Evolutionary conservation across 352 stramenopile species (phyloP), one percentile per base, ranked within the genome.

Genomic region (Pythium grandisporangium): DNA sequence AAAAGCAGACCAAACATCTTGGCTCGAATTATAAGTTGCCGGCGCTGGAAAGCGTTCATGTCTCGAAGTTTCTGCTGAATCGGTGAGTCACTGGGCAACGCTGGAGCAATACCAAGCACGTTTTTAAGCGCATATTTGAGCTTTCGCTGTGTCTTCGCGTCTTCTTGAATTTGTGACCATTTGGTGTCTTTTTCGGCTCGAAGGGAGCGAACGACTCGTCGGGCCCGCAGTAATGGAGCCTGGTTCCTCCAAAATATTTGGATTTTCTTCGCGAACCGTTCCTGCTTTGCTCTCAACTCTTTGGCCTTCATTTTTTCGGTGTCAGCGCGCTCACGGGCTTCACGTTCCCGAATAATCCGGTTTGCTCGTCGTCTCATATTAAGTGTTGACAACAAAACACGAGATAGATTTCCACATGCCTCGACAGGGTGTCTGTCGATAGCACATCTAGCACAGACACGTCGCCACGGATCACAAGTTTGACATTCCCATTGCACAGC

Each of bases 1-100:
- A 74, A 21, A 0, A 87, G 40, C 6, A 87, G 41, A 1, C 73
- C 70, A 35, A 84, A 84, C 32, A 71, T 58, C 5, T 69, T 35
- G 3, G 68, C 73, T 16, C 70, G 66, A 26, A 75, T 67, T 25
- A 40, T 34, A 6, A 87, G 45, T 37, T 74, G 64, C 2, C 68
- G 66, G 11, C 68, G 56, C 23, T 70, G 63, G 5, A 79, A 21
- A 1, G 48, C 49, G 42, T 77, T 66, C 55, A 87, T 70, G 21
- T 60, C 59, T 22, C 68, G 68, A 22, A 87, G 50, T 32, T 53
- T 51, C 21, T 51, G 45, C 34, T 66, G 38, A 1, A 68, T 63
- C 2, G 24, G 37, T 0, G 70, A 65, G 43, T 87, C 73, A 1
- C 52, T 78, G 10, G 37, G 39, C 2, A 87, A 41, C 12, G 58